Conservation (phyloP, 768 basidiomycete species). For the Podaxis pistillaris region DNA sequence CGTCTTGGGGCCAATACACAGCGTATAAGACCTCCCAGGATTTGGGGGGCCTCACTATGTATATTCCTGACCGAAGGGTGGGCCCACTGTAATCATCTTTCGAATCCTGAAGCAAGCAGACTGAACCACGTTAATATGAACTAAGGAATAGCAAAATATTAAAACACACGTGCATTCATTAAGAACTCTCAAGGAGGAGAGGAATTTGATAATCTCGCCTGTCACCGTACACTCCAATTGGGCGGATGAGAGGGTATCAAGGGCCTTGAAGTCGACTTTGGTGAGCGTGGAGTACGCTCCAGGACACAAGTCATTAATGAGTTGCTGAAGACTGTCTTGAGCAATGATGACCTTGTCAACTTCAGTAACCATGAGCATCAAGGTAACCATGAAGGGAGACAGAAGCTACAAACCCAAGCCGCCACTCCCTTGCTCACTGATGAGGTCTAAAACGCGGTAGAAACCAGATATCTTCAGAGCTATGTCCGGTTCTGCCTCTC, state of each 20-base stretch:
- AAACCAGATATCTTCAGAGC: neutral
- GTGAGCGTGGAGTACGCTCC: slow-evolving; percentile 54
- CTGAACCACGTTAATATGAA: slow-evolving; percentile 8
- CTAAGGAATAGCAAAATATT: neutral
- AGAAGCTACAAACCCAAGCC: slow-evolving; percentile 37
- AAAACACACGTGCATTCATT: slow-evolving; percentile 38
- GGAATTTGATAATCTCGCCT: slow-evolving; percentile 48
- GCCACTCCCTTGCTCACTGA: slow-evolving; percentile 23
- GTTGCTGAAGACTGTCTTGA: slow-evolving; percentile 44
- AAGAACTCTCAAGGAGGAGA: slow-evolving; percentile 34
- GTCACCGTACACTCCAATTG: slow-evolving; percentile 58
- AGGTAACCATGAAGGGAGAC: neutral
- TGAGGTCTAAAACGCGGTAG: slow-evolving; percentile 18
- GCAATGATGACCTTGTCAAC: slow-evolving; percentile 66
- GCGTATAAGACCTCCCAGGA: slow-evolving; percentile 36
- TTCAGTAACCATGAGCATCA: slow-evolving; percentile 19
- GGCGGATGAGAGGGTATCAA: slow-evolving; percentile 48
- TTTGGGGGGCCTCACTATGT: slow-evolving; percentile 30
- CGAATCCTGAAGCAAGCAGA: slow-evolving; percentile 9
- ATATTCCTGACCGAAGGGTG: slow-evolving; percentile 48
- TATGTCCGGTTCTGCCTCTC: neutral
- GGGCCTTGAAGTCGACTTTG: slow-evolving; percentile 51
- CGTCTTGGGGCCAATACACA: slow-evolving; percentile 62
- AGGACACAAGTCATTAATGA: slow-evolving; percentile 48
- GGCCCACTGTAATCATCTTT: slow-evolving; percentile 2